Evolutionary conservation across 2,329 filamentous ascomycete species (phyloP).

Genomic region (Lasiodiplodia hormozganensis): DNA sequence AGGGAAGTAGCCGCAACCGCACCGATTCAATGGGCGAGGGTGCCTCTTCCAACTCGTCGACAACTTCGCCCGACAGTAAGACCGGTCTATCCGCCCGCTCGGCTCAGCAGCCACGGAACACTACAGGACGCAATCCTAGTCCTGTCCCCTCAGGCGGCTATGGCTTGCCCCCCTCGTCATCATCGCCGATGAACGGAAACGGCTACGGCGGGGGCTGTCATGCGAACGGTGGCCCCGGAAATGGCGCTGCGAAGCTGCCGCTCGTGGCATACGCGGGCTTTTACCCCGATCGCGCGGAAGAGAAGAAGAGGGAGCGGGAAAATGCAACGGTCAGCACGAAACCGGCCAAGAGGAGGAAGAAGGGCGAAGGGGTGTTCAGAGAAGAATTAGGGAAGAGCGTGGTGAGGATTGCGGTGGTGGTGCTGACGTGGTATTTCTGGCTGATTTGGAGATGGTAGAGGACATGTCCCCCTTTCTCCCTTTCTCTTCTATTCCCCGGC

Average conservation of each 20-base stretch:
- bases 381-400: conserved; percentile 68
- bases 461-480: background rate
- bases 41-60: conserved; percentile 42
- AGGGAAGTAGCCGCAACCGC: conserved; percentile 14
- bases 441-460: conserved; percentile 59
- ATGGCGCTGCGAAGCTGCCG: conserved; percentile 35
- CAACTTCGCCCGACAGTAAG: conserved; percentile 36
- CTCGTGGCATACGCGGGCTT: conserved; percentile 53
- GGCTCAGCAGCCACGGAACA: conserved; percentile 32
- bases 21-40: conserved; percentile 31
- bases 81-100: conserved; percentile 38
- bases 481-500: background rate
- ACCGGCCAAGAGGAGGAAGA: conserved; percentile 41
- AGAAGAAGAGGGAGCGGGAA: conserved; percentile 40
- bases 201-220: conserved; percentile 27
- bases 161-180: conserved; percentile 34
- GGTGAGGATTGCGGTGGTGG: conserved; percentile 69
- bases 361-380: conserved; percentile 55
- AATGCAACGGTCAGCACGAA: conserved; percentile 39
- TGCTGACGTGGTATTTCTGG: conserved; percentile 69
- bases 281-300: conserved; percentile 38
- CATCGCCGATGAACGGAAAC: conserved; percentile 9
- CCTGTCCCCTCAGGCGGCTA: conserved; percentile 40
- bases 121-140: conserved; percentile 46
- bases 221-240: conserved; percentile 20